These are phyloP conservation scores for Thraustochytrium sp. DNA, from an alignment of 352 stramenopile genomes.

Conservation along the genomic window DNA sequence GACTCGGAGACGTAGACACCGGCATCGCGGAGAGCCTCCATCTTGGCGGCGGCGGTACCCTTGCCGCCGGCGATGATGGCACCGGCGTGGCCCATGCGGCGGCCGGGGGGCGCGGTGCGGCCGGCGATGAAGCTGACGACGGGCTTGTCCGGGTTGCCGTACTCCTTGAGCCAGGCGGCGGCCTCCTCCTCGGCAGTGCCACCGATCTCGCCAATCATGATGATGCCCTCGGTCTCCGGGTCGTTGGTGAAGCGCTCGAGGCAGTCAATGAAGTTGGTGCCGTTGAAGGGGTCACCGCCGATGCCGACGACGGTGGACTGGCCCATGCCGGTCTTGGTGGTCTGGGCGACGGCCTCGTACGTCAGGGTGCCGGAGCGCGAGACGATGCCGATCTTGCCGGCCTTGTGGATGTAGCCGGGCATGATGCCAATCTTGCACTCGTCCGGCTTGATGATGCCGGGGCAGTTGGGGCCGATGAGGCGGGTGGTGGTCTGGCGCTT, in stretches of 20 bases:
- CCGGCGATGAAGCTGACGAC: slow-evolving; percentile 99
- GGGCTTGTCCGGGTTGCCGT: slow-evolving; percentile 96
- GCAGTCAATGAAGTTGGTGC: slow-evolving; percentile 99
- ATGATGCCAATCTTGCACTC: slow-evolving; percentile 99
- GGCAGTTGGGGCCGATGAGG: slow-evolving; percentile 99
- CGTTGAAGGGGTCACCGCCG: slow-evolving; percentile 98
- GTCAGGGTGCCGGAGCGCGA: slow-evolving; percentile 94
- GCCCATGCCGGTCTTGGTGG: slow-evolving; percentile 87
- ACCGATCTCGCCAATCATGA: slow-evolving; percentile 99
- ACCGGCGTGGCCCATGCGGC: slow-evolving; percentile 97
- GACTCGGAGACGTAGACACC: slow-evolving; percentile 92
- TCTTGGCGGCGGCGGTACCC: slow-evolving; percentile 94
- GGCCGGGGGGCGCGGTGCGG: slow-evolving; percentile 92
- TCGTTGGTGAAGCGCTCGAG: slow-evolving; percentile 98
- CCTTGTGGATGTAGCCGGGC: slow-evolving; percentile 97
- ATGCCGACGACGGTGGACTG: slow-evolving; percentile 99
- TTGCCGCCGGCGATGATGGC: slow-evolving; percentile 98
- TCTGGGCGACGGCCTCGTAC: slow-evolving; percentile 98
- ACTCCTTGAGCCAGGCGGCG: slow-evolving; percentile 92
- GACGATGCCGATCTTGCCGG: slow-evolving; percentile 98
- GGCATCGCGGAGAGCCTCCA: slow-evolving; percentile 86
- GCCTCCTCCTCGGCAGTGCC: slow-evolving; percentile 95
- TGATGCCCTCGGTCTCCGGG: slow-evolving; percentile 94
- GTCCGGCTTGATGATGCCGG: slow-evolving; percentile 99
- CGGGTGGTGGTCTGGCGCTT: slow-evolving; percentile 84